A percentile compares a stretch with the other conserved stretches of the same genome.
phyloP scores from a whole-genome alignment of 306 rosid genomes.

The Sesbania bispinosa region DNA sequence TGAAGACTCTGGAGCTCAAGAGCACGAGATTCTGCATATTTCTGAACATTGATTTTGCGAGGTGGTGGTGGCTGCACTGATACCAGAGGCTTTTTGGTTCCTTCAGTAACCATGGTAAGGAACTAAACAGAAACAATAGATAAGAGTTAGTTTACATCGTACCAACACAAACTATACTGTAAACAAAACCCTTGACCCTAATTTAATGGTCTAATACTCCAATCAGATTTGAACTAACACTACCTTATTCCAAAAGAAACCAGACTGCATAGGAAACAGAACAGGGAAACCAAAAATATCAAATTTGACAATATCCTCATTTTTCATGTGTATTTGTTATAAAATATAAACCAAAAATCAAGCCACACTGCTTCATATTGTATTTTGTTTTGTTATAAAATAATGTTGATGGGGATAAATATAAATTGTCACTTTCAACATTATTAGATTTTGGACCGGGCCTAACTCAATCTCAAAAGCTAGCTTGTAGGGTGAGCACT shows the following conservation, averaged over 20 bases:
- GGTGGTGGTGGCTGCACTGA: constrained; percentile 46
- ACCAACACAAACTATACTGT: neutral
- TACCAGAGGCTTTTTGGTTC: constrained; percentile 8
- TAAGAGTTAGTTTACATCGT: neutral
- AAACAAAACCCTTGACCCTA: neutral
- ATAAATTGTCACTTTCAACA: no score
- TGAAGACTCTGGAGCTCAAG: constrained; percentile 66
- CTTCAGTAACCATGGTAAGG: constrained; percentile 17
- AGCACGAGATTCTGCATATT: constrained; percentile 60
- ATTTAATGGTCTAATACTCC: neutral
- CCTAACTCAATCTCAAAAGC: no score
- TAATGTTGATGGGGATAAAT: no score
- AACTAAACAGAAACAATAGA: neutral
- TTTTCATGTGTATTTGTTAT: neutral
- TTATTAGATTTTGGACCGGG: no score
- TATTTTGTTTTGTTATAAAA: no score
- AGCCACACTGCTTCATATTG: no score
- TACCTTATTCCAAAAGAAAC: neutral
- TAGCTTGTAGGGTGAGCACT: no score
- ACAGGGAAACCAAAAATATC: neutral
- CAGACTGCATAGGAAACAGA: neutral
- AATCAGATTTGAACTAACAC: neutral
- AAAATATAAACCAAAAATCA: no score
- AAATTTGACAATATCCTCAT: neutral
- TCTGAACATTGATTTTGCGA: constrained; percentile 58